Conservation (phyloP, 1,139 yeast species). For the Waltiozyma sp. region DNA sequence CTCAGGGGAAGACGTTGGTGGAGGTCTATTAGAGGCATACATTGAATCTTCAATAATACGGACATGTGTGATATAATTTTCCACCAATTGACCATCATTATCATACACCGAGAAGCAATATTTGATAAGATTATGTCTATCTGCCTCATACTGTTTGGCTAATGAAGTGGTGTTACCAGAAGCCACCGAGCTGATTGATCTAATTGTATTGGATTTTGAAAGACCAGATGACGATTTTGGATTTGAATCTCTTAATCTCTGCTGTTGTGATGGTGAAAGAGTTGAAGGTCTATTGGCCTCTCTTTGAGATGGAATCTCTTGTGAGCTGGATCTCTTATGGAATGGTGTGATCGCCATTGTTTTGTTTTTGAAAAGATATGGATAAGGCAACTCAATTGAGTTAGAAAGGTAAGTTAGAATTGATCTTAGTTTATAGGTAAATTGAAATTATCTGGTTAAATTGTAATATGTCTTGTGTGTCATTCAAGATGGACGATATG, state of each 20-base stretch:
- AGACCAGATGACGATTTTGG: neutral
- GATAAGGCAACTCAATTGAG: neutral
- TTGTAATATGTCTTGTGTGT: too few species aligned
- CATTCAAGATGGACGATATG: too few species aligned
- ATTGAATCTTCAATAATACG: slow-evolving; percentile 42
- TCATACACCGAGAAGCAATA: slow-evolving; percentile 34
- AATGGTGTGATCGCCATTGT: neutral
- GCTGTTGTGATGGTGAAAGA: neutral
- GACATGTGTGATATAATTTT: slow-evolving; percentile 49
- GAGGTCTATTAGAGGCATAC: slow-evolving; percentile 35
- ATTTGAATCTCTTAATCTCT: neutral
- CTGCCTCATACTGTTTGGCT: slow-evolving; percentile 42
- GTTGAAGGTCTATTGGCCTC: neutral
- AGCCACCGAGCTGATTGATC: slow-evolving; percentile 6
- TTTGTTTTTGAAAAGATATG: neutral
- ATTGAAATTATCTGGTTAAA: too few species aligned
- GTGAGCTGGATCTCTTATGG: neutral
- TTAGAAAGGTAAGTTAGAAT: too few species aligned
- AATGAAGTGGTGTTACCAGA: slow-evolving; percentile 23
- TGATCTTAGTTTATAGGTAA: too few species aligned
- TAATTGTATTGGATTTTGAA: slow-evolving; percentile 8
- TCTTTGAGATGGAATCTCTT: neutral
- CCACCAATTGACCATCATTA: slow-evolving; percentile 27
- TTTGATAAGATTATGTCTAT: slow-evolving; percentile 31
- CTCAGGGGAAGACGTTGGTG: slow-evolving; percentile 25